A percentile compares a stretch with the other conserved stretches of the same genome.
Evolutionary conservation across 805 yeast genomes (phyloP).

Genomic region (Debaryomyces prosopidis): DNA sequence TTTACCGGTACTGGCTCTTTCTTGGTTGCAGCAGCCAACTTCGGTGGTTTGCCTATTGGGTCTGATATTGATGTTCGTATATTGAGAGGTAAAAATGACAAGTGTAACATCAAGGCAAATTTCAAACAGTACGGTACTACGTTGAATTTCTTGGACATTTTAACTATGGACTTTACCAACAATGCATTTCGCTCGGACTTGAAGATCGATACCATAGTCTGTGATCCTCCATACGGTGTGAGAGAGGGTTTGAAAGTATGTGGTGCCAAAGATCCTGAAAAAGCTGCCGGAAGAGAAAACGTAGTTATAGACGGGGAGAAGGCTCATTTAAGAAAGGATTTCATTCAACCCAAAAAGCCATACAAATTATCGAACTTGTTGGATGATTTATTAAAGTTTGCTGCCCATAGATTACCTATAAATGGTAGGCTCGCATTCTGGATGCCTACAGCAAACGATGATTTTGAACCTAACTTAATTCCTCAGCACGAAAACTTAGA

Average conservation of each 20-base stretch:
- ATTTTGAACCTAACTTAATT: constrained; percentile 61
- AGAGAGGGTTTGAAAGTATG: constrained; percentile 93
- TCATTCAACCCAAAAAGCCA: constrained; percentile 90
- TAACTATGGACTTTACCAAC: constrained; percentile 95
- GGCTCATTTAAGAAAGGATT: constrained; percentile 77
- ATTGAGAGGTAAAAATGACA: constrained; percentile 65
- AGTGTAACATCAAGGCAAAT: constrained; percentile 58
- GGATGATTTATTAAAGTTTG: constrained; percentile 74
- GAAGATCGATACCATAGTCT: constrained; percentile 74
- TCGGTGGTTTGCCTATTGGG: constrained; percentile 79
- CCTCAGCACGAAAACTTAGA: constrained; percentile 80
- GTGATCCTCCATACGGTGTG: constrained; percentile 98
- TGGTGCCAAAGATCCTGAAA: constrained; percentile 72
- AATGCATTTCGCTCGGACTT: constrained; percentile 70
- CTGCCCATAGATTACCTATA: constrained; percentile 67
- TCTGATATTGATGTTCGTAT: constrained; percentile 88
- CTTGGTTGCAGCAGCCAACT: constrained; percentile 81
- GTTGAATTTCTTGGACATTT: constrained; percentile 63
- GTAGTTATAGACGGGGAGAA: constrained; percentile 75
- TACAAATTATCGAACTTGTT: constrained; percentile 75
- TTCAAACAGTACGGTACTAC: constrained; percentile 71
- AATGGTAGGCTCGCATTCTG: constrained; percentile 88
- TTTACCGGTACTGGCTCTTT: constrained; percentile 97
- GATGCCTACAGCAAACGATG: constrained; percentile 98
- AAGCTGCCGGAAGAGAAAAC: constrained; percentile 70